Base-by-base conservation (phyloP, 108 stramenopile species). In the Chaetoceros muelleri region DNA sequence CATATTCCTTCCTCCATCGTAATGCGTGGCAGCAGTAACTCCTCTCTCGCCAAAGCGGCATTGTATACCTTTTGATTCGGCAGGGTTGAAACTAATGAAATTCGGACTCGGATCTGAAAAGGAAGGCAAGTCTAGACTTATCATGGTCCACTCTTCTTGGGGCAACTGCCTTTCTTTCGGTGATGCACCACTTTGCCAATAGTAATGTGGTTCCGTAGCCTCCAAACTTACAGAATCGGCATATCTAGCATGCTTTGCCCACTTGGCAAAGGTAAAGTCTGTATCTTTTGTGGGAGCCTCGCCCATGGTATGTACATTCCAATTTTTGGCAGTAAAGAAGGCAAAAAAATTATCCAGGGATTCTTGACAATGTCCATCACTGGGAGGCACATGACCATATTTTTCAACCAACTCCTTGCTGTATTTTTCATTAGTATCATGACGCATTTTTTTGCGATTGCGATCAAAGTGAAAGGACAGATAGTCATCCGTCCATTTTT, bases 11-110 rank as follows among this genome's bases (percentile, higher is more conserved):
- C 95, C 94, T 17, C 67, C 75, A 65, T 97, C 96, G 72, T 87
- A 95, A 62, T 97, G 96, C n/a, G 84, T 82, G 44, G 93, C 96
- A 13, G 96, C 94, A 52, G 91, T 91, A 40, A 93, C 86, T 28
- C 95, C 95, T 20, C 87, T 76, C 51, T 85, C 76, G 45, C 84
- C 87, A 67, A 93, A 84, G 8, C 88, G 74, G 50, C 88, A 94
- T 60, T 94, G 92, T 40, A 88, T 85, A 21, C 92, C 92, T 74
- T 87, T 90, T 70, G 85, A 81, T 34, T 58, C 61, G 40, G 69
- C 48, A 3, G 82, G 80, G 46, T 77, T 48, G 46, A 82, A 84
- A 10, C 71, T 46, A 58, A 90, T 84, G 48, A 90, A 86, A 10
- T 74, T 85, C 30, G 61, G 25, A 8, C 0, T 45, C 2, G 83